Base-by-base conservation (phyloP, 2,329 filamentous ascomycete species). In the Colletotrichum tropicale region DNA sequence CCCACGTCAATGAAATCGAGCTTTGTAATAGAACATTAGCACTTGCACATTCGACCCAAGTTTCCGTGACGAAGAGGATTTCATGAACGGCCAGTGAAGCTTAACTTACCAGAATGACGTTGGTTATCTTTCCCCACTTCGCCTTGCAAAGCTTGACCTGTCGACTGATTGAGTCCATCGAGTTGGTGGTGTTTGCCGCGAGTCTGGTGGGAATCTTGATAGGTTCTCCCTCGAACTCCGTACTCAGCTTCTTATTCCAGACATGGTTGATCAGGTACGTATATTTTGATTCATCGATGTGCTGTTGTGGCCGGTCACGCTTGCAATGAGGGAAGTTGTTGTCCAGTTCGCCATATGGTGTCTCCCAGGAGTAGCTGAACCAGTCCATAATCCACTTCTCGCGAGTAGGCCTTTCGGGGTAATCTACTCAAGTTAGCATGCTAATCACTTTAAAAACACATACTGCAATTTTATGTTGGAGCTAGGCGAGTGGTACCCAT, bases 381-480 rank as follows among this genome's bases (percentile, higher is more conserved):
- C 56, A 60, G 26, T 60, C 56, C 9, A 30, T 60, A 3, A 60
- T 60, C 13, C 30, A 60, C 15, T 30, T 26, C 15, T 28, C 16
- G 9, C 56, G 24, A 0, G 1, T 30, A 13, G 56, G 5, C 56
- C 1, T 30, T 48, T n/a, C 38, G 38, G 38, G 18, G 9, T 48
- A 48, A 48, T 48, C 38, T 48, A 0, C 38, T 48, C 0, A 12
- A 43, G 18, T 43, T n/a, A 48, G 38, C 18, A 48, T 48, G 9
- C 0, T 48, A 0, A 12, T 48, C 18, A 48, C 38, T 4, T 6
- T n/a, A 6, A 6, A 48, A 48, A n/a, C 18, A 7, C 0, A 48
- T 48, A 12, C 18, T 0, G 0, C 18, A n/a, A 12, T 12, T 0
- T 12, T 12, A n/a, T 48, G 2, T 48, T 2, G 9, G 38, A 10